Percentiles rank a stretch among this genome's conserved stretches.
These are phyloP conservation scores for Hermanozyma aechmeae DNA, from an alignment of 805 yeast species.

Conservation along the genomic window DNA sequence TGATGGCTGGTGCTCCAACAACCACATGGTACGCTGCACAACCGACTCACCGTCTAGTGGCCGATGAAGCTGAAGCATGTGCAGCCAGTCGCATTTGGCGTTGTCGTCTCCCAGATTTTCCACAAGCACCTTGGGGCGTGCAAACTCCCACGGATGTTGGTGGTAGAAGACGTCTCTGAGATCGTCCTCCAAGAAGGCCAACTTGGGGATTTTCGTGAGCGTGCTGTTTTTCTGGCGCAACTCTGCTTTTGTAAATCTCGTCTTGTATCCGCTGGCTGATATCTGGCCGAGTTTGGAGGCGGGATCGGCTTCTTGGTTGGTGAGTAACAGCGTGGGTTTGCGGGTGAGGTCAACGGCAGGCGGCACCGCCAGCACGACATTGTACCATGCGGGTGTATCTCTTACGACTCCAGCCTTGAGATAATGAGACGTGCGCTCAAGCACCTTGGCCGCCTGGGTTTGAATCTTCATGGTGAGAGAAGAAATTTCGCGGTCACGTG, in stretches of 20 bases:
- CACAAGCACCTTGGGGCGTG: constrained; percentile 75
- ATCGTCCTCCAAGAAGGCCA: constrained; percentile 66
- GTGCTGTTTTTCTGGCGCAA: constrained; percentile 26
- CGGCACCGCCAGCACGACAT: constrained; percentile 74
- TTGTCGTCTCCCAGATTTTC: constrained; percentile 64
- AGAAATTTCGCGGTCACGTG: neutral
- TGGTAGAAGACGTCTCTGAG: constrained; percentile 73
- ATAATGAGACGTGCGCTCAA: constrained; percentile 74
- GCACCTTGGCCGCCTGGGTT: constrained; percentile 58
- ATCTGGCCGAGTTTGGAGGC: constrained; percentile 5
- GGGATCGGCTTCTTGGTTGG: constrained; percentile 22
- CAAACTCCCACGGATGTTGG: constrained; percentile 97
- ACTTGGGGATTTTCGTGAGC: constrained; percentile 42
- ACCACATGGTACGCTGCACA: constrained; percentile 35
- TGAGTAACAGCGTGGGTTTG: constrained; percentile 24
- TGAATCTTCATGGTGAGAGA: constrained; percentile 48
- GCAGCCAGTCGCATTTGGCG: constrained; percentile 63
- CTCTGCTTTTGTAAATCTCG: constrained; percentile 34
- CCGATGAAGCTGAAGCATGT: constrained; percentile 60
- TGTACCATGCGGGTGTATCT: constrained; percentile 81
- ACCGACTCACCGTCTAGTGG: constrained; percentile 77
- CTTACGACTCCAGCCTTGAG: constrained; percentile 60
- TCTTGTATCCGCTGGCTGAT: constrained; percentile 26
- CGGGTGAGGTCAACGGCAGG: constrained; percentile 59
- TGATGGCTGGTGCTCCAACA: constrained; percentile 15